Conservation (phyloP, 169 alveolate genomes). For the Eimeria tenella region DNA sequence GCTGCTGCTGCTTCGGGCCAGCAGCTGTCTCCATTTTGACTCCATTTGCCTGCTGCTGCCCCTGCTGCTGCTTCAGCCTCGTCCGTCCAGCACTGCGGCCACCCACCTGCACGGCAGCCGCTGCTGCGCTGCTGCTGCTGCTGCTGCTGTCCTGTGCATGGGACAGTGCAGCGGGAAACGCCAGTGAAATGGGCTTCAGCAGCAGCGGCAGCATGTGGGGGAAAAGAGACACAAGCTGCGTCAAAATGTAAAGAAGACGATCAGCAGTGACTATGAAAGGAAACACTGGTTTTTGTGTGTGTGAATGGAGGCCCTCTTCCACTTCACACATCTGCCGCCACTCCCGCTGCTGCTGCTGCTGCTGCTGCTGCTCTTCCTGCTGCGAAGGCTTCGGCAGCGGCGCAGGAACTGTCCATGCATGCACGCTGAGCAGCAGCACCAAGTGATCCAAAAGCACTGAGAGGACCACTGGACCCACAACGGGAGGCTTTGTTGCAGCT, state of each 20-base stretch:
- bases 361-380: slow-evolving; percentile 51
- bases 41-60: neutral
- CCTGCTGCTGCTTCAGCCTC: slow-evolving; percentile 3
- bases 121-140: slow-evolving; percentile 2
- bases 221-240: slow-evolving; percentile 40
- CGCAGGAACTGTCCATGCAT: slow-evolving; percentile 31
- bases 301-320: slow-evolving; percentile 8
- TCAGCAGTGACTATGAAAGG: slow-evolving; percentile 72
- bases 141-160: slow-evolving; percentile 44
- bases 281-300: slow-evolving; percentile 27
- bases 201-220: slow-evolving; percentile 65
- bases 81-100: slow-evolving; percentile 13
- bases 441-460: slow-evolving; percentile 52
- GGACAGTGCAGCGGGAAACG: neutral
- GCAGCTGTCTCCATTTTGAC: neutral
- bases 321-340: slow-evolving; percentile 15
- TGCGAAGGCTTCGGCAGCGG: neutral
- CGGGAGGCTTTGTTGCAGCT: slow-evolving; percentile 66
- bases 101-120: neutral
- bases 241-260: slow-evolving; percentile 63
- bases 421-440: slow-evolving; percentile 53
- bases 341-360: slow-evolving; percentile 41
- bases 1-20: slow-evolving; percentile 20
- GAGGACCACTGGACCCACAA: slow-evolving; percentile 42
- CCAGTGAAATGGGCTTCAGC: neutral